Evolutionary conservation across 164 flowering plant genomes (phyloP), one percentile per base, ranked within the genome.

Genomic region (Litsea cubeba): DNA sequence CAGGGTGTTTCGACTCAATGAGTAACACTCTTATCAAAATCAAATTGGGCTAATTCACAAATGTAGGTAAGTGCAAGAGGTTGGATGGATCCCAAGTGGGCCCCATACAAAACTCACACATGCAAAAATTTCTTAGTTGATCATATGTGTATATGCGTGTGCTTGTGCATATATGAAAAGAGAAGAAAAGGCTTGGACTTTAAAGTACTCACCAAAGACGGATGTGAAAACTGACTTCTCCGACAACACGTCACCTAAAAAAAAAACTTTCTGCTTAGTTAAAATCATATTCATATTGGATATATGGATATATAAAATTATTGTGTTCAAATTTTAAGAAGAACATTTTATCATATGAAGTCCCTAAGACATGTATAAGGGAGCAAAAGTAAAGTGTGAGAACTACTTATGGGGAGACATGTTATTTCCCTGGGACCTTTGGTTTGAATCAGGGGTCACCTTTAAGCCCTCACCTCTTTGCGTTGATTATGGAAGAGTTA

Each of bases 201-300:
- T 20, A 62, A 3, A 30, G 65, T 20, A 62, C 23, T 25, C 24
- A 18, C 25, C 62, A 12, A 50, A 35, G 32, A 71, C 3, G 23
- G 60, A 26, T 23, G 62, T 70, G 30, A 14, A 70, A 24, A 51
- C 62, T 6, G 23, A 70, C 24, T 50, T 50, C 72, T 70, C 72
- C 49, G 58, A 51, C 3, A 1, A 4, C 35, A 51, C 5, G 20
- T 4, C 14, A 51, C 58, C 58, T 51, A 17, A 51, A 28, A 0
- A 3, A 28, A 28, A 28, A 28, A 30, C 32, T 3, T 51, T 51
- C 58, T 51, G 18, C 58, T 51, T 51, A 17, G 18, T 12, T 17
- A 51, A 51, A 51, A 51, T 30, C 35, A 30, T n/a, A n/a, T n/a
- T 28, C 30, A 28, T 30, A 30, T 30, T 51, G 58, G 18, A 4